phyloP scores from a whole-genome alignment of 225 moss, liverwort and hornwort species.

The Ulota crispa region DNA sequence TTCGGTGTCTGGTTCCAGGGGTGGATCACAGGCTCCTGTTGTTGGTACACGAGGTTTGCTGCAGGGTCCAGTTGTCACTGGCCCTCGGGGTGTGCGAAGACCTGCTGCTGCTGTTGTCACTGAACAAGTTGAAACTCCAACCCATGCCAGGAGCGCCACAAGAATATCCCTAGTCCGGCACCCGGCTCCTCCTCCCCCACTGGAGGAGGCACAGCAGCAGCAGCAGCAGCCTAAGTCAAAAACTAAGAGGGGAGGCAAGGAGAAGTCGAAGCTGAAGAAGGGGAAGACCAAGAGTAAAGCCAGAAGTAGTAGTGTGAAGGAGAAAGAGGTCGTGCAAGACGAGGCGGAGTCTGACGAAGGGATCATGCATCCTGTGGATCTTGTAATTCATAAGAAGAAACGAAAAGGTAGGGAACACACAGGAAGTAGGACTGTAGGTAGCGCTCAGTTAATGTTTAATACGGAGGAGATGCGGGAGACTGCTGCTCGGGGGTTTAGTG shows the following conservation, averaged over 20 bases:
- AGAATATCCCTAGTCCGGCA: constrained; percentile 57
- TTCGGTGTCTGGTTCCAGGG: constrained; percentile 34
- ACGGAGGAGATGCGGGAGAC: constrained; percentile 41
- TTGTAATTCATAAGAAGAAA: constrained; percentile 95
- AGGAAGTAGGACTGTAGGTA: constrained; percentile 64
- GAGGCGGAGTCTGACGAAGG: constrained; percentile 47
- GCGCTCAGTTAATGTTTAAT: constrained; percentile 40
- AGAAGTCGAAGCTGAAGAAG: constrained; percentile 52
- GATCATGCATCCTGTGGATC: constrained; percentile 90
- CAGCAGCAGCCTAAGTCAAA: constrained; percentile 29
- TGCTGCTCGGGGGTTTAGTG: constrained; percentile 42
- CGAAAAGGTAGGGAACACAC: constrained; percentile 93
- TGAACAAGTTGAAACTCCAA: constrained; percentile 38
- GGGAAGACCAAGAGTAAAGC: constrained; percentile 52
- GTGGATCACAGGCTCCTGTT: constrained; percentile 33
- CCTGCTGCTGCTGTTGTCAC: constrained; percentile 8
- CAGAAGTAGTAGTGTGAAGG: constrained; percentile 43
- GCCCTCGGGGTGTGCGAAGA: constrained; percentile 55
- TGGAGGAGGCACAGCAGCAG: constrained; percentile 7
- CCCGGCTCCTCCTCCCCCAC: constrained; percentile 18
- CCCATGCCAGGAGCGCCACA: constrained; percentile 46
- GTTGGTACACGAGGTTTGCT: constrained; percentile 43
- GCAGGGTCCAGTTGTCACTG: constrained; percentile 43
- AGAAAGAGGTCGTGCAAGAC: constrained; percentile 45
- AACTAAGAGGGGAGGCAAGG: constrained; percentile 60